A percentile compares a stretch with the other conserved stretches of the same genome.
Evolutionary conservation across 179 eudicot species (phyloP).

Genomic region (Gypsophila paniculata): DNA sequence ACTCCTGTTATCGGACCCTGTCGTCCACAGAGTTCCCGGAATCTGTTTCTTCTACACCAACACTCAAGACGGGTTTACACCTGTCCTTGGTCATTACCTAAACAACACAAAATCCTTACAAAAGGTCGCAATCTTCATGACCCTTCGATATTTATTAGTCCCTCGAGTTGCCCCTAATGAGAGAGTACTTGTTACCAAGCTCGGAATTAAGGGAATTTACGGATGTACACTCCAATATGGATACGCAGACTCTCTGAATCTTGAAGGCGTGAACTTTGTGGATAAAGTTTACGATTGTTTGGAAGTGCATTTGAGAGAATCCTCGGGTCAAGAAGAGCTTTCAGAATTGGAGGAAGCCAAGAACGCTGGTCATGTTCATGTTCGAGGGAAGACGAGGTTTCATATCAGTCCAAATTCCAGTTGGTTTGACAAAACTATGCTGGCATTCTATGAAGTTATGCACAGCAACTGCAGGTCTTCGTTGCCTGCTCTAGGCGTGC

Average conservation of each 20-base stretch:
- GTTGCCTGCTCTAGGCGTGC: slow-evolving; percentile 47
- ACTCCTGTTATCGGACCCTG: slow-evolving; percentile 36
- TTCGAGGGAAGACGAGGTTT: slow-evolving; percentile 51
- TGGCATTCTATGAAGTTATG: slow-evolving; percentile 53
- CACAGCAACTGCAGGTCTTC: slow-evolving; percentile 63
- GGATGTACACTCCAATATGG: slow-evolving; percentile 64
- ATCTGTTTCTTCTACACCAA: slow-evolving; percentile 66
- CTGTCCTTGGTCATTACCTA: slow-evolving; percentile 64
- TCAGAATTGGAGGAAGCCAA: slow-evolving; percentile 37
- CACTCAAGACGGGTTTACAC: slow-evolving; percentile 60
- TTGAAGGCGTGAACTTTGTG: slow-evolving; percentile 46
- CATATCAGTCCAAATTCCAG: slow-evolving; percentile 35
- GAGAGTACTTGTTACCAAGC: slow-evolving; percentile 38
- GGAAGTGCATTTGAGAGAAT: slow-evolving; percentile 29
- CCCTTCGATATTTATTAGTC: slow-evolving; percentile 45
- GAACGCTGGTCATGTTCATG: slow-evolving; percentile 46
- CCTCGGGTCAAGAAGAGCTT: slow-evolving; percentile 33
- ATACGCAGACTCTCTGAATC: slow-evolving; percentile 47
- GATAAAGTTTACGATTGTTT: slow-evolving; percentile 33
- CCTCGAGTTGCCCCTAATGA: slow-evolving; percentile 46
- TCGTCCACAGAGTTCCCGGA: slow-evolving; percentile 55
- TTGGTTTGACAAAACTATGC: slow-evolving; percentile 48
- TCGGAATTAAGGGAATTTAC: slow-evolving; percentile 50
- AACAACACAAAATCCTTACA: slow-evolving; percentile 58
- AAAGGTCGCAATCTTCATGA: slow-evolving; percentile 49